These are phyloP conservation scores for Phytophthora agathidicida DNA, from an alignment of 352 stramenopile species.

Conservation along the genomic window DNA sequence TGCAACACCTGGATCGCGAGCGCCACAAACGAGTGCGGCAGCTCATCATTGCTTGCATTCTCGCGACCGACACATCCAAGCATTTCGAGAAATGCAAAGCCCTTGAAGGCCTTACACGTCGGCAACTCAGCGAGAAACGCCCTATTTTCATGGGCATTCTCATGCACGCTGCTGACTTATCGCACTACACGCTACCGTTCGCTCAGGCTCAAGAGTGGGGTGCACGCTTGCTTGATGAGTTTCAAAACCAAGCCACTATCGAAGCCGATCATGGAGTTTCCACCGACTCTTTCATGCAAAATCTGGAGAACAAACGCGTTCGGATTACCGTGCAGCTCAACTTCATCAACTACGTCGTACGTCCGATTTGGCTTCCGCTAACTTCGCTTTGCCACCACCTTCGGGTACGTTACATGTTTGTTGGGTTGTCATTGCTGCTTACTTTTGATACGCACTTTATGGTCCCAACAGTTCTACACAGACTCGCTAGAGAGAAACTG, in stretches of 20 bases:
- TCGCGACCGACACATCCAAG: conserved; percentile 80
- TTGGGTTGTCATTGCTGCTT: not conserved
- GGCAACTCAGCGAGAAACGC: conserved; percentile 64
- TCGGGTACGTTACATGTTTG: conserved; percentile 38
- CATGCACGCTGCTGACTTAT: conserved; percentile 76
- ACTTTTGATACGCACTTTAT: not conserved
- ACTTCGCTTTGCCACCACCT: conserved; percentile 63
- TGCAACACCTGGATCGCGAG: conserved; percentile 61
- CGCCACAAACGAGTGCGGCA: conserved; percentile 62
- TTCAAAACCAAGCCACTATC: conserved; percentile 62
- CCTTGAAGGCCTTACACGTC: conserved; percentile 62
- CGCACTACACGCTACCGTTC: conserved; percentile 63
- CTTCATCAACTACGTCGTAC: conserved; percentile 80
- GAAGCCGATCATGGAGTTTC: conserved; percentile 59
- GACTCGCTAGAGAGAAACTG: conserved; percentile 77
- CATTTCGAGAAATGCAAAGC: conserved; percentile 80
- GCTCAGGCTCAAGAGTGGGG: conserved; percentile 59
- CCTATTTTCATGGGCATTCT: conserved; percentile 69
- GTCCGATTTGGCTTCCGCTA: conserved; percentile 75
- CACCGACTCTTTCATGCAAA: conserved; percentile 78
- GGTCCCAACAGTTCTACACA: conserved; percentile 53
- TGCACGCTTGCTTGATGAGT: conserved; percentile 67
- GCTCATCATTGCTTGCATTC: conserved; percentile 72
- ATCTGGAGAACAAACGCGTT: conserved; percentile 54
- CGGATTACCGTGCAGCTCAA: conserved; percentile 71